These are phyloP conservation scores for Chlamydomonas urium DNA, from an alignment of 139 green algal genomes.

Conservation along the genomic window DNA sequence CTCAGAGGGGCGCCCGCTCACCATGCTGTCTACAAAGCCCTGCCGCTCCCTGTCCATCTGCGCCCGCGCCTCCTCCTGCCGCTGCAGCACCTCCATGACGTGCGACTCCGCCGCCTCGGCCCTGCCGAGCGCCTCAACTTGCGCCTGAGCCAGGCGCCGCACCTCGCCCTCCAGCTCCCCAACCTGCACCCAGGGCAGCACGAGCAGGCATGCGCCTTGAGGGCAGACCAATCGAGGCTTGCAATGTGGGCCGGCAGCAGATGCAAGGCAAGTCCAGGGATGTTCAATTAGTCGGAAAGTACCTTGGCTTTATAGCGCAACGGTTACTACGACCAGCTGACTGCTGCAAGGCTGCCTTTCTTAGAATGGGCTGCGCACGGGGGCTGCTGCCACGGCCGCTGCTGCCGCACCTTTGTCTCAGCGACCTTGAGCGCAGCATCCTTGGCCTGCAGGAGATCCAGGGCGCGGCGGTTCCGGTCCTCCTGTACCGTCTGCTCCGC, in stretches of 20 bases:
- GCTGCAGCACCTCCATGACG: constrained; percentile 17
- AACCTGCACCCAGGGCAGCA: no score
- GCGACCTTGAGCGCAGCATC: constrained; percentile 32
- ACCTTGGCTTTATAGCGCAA: no score
- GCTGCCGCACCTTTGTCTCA: constrained; percentile 13
- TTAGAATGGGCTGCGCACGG: no score
- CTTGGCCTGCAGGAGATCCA: constrained; percentile 46
- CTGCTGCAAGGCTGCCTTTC: no score
- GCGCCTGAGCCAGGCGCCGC: not conserved
- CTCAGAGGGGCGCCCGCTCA: not conserved
- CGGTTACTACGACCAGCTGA: no score
- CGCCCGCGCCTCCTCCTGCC: constrained; percentile 16
- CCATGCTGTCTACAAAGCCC: not conserved
- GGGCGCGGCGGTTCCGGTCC: constrained; percentile 36
- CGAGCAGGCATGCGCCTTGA: no score
- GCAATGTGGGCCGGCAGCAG: no score
- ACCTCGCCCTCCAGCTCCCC: not conserved
- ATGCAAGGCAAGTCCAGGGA: no score
- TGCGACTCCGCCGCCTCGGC: constrained; percentile 8
- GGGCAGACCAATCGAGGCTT: no score
- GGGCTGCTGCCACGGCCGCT: not conserved
- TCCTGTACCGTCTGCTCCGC: constrained; percentile 35
- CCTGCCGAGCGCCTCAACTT: not conserved
- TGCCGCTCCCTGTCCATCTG: constrained; percentile 5
- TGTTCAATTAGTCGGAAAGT: no score